These are phyloP conservation scores for Mycena galericulata DNA, from an alignment of 768 basidiomycete species.

Conservation along the genomic window DNA sequence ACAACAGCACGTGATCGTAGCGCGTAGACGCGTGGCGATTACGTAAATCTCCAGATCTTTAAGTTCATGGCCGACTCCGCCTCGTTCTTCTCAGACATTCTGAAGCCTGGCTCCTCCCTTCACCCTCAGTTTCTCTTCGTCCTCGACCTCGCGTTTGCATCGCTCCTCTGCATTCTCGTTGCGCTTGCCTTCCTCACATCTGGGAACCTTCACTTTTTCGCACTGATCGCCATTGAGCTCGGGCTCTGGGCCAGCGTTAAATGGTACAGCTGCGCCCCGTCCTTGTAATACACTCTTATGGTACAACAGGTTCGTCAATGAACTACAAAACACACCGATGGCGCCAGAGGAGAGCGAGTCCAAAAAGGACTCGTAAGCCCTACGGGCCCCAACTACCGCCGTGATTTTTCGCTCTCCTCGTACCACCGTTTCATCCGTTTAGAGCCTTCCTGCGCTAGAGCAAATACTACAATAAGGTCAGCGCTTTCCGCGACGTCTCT, in stretches of 20 bases:
- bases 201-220: slow-evolving; percentile 76
- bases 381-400: slow-evolving; percentile 55
- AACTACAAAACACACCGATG: slow-evolving; percentile 58
- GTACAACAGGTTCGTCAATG: slow-evolving; percentile 71
- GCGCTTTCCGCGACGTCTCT: slow-evolving; percentile 2
- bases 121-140: slow-evolving; percentile 74
- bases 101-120: slow-evolving; percentile 83
- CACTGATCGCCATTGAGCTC: slow-evolving; percentile 72
- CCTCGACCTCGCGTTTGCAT: slow-evolving; percentile 70
- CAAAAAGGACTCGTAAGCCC: slow-evolving; percentile 50
- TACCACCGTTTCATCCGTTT: slow-evolving; percentile 87
- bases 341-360: slow-evolving; percentile 31
- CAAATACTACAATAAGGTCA: slow-evolving; percentile 71
- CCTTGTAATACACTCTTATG: slow-evolving; percentile 28
- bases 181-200: slow-evolving; percentile 69
- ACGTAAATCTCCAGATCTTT: not conserved
- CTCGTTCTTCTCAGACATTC: slow-evolving; percentile 65
- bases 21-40: slow-evolving; percentile 3
- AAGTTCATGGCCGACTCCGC: slow-evolving; percentile 3
- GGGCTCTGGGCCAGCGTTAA: slow-evolving; percentile 85
- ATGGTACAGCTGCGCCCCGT: slow-evolving; percentile 60
- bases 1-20: slow-evolving; percentile 14
- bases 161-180: slow-evolving; percentile 70
- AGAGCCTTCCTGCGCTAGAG: slow-evolving; percentile 85
- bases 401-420: slow-evolving; percentile 72